Conservation (phyloP, 805 yeast genomes). For the Blastobotrys mokoenaii region DNA sequence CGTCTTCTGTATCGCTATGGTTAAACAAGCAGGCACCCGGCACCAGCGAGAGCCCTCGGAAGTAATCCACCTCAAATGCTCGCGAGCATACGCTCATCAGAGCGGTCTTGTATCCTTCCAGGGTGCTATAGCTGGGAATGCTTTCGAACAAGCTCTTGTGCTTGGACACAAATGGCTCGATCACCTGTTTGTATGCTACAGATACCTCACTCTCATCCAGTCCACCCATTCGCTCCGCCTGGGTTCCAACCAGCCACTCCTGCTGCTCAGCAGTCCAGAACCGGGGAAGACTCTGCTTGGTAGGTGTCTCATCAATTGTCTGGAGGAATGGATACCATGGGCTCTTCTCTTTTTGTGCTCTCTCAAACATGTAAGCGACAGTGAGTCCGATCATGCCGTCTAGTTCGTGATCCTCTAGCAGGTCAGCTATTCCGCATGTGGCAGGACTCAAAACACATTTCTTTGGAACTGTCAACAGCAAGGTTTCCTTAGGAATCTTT, state of each 20-base stretch:
- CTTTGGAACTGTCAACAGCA: slow-evolving; percentile 29
- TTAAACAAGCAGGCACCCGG: slow-evolving; percentile 91
- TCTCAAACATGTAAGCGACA: slow-evolving; percentile 65
- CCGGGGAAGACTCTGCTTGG: slow-evolving; percentile 41
- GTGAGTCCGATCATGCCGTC: slow-evolving; percentile 62
- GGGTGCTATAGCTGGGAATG: slow-evolving; percentile 9
- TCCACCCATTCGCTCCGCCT: slow-evolving; percentile 51
- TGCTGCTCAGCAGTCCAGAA: slow-evolving; percentile 50
- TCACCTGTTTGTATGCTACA: slow-evolving; percentile 32
- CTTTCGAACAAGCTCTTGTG: slow-evolving; percentile 14
- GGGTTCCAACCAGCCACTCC: slow-evolving; percentile 47
- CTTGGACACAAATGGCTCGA: slow-evolving; percentile 22
- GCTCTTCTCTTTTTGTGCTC: slow-evolving; percentile 45
- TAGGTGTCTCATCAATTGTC: slow-evolving; percentile 23
- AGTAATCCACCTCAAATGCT: slow-evolving; percentile 74
- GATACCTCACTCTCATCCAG: slow-evolving; percentile 40
- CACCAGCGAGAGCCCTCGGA: slow-evolving; percentile 65
- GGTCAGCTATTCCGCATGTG: slow-evolving; percentile 49
- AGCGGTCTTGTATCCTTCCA: slow-evolving; percentile 36
- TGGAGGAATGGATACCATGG: slow-evolving; percentile 72
- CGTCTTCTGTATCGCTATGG: slow-evolving; percentile 55
- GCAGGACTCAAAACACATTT: slow-evolving; percentile 24
- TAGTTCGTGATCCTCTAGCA: slow-evolving; percentile 50
- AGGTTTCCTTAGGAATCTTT: slow-evolving; percentile 31
- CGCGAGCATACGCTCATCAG: slow-evolving; percentile 62